Conservation (phyloP, 176 grass and related monocot species). For the Juncus inflexus region DNA sequence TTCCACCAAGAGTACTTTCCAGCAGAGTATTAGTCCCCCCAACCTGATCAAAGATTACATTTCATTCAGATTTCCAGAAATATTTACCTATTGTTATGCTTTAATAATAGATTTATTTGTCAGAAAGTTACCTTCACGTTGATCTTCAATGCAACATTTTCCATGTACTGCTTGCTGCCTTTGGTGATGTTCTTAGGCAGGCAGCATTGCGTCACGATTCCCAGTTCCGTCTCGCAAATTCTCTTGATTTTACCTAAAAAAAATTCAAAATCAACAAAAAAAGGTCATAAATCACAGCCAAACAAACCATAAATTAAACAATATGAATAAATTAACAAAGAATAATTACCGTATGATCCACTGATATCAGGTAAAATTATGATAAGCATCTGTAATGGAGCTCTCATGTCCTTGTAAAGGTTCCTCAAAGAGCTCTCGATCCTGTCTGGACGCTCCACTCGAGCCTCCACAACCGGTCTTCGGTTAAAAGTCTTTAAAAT, state of each 20-base stretch:
- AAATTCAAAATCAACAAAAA: not conserved
- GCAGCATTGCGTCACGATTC: conserved; percentile 64
- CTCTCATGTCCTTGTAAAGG: conserved; percentile 28
- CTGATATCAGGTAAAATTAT: conserved; percentile 51
- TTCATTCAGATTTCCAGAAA: no score
- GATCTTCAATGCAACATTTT: conserved; percentile 82
- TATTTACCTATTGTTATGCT: not conserved
- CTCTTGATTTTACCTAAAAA: conserved; percentile 56
- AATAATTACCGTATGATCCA: conserved; percentile 47
- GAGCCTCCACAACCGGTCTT: conserved; percentile 38
- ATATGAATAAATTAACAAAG: not conserved
- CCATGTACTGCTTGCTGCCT: conserved; percentile 47
- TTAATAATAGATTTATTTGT: no score
- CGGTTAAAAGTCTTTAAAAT: conserved; percentile 24
- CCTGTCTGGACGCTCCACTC: conserved; percentile 21
- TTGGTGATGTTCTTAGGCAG: conserved; percentile 46
- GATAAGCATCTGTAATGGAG: conserved; percentile 52
- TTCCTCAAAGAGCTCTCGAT: conserved; percentile 46
- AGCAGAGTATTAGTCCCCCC: conserved; percentile 65
- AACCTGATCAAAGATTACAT: conserved; percentile 21
- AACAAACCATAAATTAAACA: not conserved
- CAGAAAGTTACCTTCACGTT: conserved; percentile 63
- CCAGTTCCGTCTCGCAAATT: conserved; percentile 71
- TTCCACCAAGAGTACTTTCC: conserved; percentile 43
- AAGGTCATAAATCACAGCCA: not conserved